Conservation (phyloP, 2,329 filamentous ascomycete genomes). For the Fusarium drepaniforme region DNA sequence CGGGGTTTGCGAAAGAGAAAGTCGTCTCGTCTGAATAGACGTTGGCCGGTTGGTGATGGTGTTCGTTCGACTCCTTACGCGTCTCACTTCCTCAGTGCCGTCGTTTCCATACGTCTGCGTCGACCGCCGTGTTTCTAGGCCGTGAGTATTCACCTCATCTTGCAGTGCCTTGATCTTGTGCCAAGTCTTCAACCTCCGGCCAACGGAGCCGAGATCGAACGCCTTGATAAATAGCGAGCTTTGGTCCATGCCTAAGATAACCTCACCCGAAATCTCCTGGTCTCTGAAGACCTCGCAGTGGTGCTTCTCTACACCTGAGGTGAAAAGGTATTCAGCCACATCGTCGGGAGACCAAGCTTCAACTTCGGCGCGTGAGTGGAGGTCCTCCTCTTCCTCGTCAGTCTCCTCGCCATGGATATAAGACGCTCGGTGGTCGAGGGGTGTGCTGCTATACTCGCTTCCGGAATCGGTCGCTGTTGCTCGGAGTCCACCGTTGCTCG, state of each 20-base stretch:
- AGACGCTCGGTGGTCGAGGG: conserved; percentile 81
- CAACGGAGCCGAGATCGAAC: conserved; percentile 92
- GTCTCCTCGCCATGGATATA: conserved; percentile 96
- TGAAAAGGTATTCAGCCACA: conserved; percentile 91
- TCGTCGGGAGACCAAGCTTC: conserved; percentile 82
- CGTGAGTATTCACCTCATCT: conserved; percentile 78
- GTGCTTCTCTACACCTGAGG: conserved; percentile 84
- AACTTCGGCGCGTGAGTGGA: conserved; percentile 80
- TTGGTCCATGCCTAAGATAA: conserved; percentile 94
- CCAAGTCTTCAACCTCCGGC: conserved; percentile 91
- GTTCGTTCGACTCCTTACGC: conserved; percentile 67
- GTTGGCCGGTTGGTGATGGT: conserved; percentile 66
- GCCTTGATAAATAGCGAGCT: conserved; percentile 95
- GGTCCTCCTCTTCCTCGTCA: conserved; percentile 87
- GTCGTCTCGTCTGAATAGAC: conserved; percentile 61
- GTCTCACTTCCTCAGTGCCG: conserved; percentile 65
- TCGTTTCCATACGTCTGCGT: conserved; percentile 71
- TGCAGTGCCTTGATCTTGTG: conserved; percentile 95
- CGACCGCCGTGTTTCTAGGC: conserved; percentile 59
- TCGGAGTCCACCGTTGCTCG: conserved; percentile 64
- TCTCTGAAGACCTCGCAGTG: conserved; percentile 96
- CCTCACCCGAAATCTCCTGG: conserved; percentile 95
- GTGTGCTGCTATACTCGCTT: conserved; percentile 91
- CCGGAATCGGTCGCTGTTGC: conserved; percentile 78
- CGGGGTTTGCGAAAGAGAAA: conserved; percentile 64